A percentile compares a stretch with the other conserved stretches of the same genome.
Evolutionary conservation across 2,329 filamentous ascomycete genomes (phyloP).

Genomic region (Bipolaris oryzae): DNA sequence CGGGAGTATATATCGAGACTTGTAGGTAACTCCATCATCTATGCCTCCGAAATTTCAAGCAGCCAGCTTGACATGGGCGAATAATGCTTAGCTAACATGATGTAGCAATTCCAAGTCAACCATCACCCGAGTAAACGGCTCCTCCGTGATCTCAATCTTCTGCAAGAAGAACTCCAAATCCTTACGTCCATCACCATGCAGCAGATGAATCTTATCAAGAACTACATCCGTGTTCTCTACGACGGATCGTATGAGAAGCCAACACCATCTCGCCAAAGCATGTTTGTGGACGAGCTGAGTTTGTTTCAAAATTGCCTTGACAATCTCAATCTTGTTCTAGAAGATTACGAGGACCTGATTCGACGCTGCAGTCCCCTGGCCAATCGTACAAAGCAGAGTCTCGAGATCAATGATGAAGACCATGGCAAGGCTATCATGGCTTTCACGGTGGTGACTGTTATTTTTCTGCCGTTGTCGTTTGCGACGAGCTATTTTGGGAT

Average conservation of each 20-base stretch:
- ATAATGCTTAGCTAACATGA: conserved; percentile 11
- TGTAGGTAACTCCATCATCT: conserved; percentile 21
- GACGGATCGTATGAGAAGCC: conserved; percentile 30
- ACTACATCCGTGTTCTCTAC: conserved; percentile 35
- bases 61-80: neutral
- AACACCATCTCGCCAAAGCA: conserved; percentile 25
- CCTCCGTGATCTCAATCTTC: conserved; percentile 40
- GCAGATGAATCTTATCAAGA: conserved; percentile 36
- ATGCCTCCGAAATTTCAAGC: neutral
- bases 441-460: conserved; percentile 53
- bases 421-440: conserved; percentile 53
- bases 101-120: conserved; percentile 45
- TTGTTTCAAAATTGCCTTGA: conserved; percentile 34
- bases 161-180: conserved; percentile 40
- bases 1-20: conserved; percentile 40
- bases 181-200: conserved; percentile 32
- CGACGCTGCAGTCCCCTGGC: conserved; percentile 37
- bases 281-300: conserved; percentile 31
- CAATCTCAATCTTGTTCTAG: conserved; percentile 22
- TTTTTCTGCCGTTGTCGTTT: conserved; percentile 55
- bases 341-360: conserved; percentile 35
- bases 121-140: conserved; percentile 42
- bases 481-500: conserved; percentile 53
- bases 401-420: conserved; percentile 46
- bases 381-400: conserved; percentile 42